Evolutionary conservation across 75 land plant species (phyloP), one percentile per base, ranked within the genome.

Genomic region (Gnetum montanum): DNA sequence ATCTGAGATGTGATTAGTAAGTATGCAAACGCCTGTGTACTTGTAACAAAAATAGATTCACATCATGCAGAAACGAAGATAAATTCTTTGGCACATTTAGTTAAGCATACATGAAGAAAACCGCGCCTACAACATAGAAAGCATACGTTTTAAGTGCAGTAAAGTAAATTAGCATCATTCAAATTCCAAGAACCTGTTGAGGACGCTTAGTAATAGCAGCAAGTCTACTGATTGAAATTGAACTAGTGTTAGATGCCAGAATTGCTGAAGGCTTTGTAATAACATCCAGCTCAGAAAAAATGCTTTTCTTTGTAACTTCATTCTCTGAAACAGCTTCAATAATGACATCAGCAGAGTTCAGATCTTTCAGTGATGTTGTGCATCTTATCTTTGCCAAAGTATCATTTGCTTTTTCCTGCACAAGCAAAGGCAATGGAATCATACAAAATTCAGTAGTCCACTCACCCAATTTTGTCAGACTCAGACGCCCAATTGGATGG

Each of bases 191-290:
- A 43, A 88, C 98, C 86, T 88, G 85, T 28, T 60, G 40, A 4
- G 94, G 87, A 3, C 98, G 81, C 23, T 49, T 54, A 12, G 98
- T 94, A 15, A 84, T 64, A 52, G 86, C 61, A 2, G 95, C 95
- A 26, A 94, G 61, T 6, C 93, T 82, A 38, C 86, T 92, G 52
- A 88, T 82, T 7, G 98, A 88, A 24, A 94, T 94, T 22, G 95
- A 94, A 71, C 98, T 94, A 12, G 98, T 94, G 46, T 94, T 94
- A 16, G 98, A 85, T 13, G 98, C 98, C 62, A 94, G 59, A 47
- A 94, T 85, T 5, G 88, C 78, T 16, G 86, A 77, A 15, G 68
- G 49, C 60, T 88, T 85, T 8, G 70, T 60, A 35, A 94, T 49
- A 66, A 64, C 66, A 60, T 88, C 95, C 10, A 94, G 67, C 22